Evolutionary conservation across 495 filamentous ascomycete genomes (phyloP).

Genomic region (Chaetomidium leptoderma): DNA sequence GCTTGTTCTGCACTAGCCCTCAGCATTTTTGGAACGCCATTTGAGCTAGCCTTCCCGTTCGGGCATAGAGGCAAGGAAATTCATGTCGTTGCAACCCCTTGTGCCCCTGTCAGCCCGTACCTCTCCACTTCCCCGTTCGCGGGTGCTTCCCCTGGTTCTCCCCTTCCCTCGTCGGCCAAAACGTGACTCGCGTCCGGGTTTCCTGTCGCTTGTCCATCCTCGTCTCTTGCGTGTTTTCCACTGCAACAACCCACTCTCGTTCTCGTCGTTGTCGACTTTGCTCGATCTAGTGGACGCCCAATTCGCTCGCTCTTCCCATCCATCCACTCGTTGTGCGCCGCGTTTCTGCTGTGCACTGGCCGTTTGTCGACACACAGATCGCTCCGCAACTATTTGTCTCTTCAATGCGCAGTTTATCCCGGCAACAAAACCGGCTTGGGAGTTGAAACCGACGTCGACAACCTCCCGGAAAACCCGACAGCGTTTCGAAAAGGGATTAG

Average conservation of each 20-base stretch:
- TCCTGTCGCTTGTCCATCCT: conserved; percentile 3
- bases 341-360: not conserved
- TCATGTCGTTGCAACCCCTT: conserved; percentile 8
- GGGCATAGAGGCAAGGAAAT: conserved; percentile 7
- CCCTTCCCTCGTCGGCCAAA: conserved; percentile 26
- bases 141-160: conserved; percentile 17
- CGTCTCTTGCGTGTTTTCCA: conserved; percentile 1
- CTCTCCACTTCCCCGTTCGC: conserved; percentile 23
- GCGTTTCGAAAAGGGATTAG: conserved; percentile 24
- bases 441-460: conserved; percentile 23
- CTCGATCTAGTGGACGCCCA: not conserved
- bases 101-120: conserved; percentile 12
- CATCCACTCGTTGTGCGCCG: conserved; percentile 11
- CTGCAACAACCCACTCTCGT: not conserved
- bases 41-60: not conserved
- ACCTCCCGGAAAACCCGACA: conserved; percentile 17
- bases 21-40: conserved; percentile 22
- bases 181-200: conserved; percentile 2
- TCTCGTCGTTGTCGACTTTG: not conserved
- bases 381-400: conserved; percentile 9
- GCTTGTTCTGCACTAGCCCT: conserved; percentile 12
- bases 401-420: conserved; percentile 21
- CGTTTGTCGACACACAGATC: conserved; percentile 3
- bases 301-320: not conserved
- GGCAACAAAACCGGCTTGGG: conserved; percentile 27